Conservation (phyloP, 1,139 yeast species). For the Groenewaldozyma sp. region DNA sequence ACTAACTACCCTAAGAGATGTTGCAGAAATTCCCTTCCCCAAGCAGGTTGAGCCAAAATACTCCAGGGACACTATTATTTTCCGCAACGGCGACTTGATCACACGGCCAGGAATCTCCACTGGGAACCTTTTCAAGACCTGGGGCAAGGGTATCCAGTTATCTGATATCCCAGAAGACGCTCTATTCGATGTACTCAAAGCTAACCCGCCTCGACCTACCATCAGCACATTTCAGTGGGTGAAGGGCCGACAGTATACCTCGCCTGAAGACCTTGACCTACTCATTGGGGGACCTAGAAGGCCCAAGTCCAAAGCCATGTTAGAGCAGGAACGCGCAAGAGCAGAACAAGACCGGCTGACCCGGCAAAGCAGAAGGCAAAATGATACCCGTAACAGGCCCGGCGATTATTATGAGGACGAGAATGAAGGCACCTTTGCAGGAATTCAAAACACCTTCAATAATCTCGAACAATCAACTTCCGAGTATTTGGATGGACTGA, state of each 20-base stretch:
- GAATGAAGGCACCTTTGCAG: slow-evolving; percentile 5
- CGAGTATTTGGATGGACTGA: slow-evolving; percentile 24
- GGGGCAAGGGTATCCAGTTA: slow-evolving; percentile 31
- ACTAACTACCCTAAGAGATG: slow-evolving; percentile 47
- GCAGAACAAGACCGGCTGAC: slow-evolving; percentile 18
- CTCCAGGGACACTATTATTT: slow-evolving; percentile 39
- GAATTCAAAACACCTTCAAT: slow-evolving; percentile 23
- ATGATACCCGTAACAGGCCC: slow-evolving; percentile 10
- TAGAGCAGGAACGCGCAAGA: slow-evolving; percentile 21
- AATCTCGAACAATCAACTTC: slow-evolving; percentile 27
- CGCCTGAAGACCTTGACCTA: slow-evolving; percentile 44
- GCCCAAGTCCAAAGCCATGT: slow-evolving; percentile 27
- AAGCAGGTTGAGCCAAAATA: slow-evolving; percentile 33
- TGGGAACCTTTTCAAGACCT: slow-evolving; percentile 43
- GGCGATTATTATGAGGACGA: slow-evolving; percentile 12
- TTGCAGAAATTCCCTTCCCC: slow-evolving; percentile 36
- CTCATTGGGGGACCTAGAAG: slow-evolving; percentile 33
- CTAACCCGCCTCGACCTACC: slow-evolving; percentile 70
- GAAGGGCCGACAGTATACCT: slow-evolving; percentile 56
- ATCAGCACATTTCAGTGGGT: slow-evolving; percentile 83
- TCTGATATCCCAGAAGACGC: slow-evolving; percentile 27
- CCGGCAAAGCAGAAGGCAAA: slow-evolving; percentile 2
- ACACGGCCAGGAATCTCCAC: slow-evolving; percentile 50
- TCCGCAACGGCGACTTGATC: slow-evolving; percentile 67
- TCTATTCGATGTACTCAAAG: slow-evolving; percentile 36